Evolutionary conservation across 2,329 filamentous ascomycete species (phyloP).

Genomic region (Capronia epimyces): DNA sequence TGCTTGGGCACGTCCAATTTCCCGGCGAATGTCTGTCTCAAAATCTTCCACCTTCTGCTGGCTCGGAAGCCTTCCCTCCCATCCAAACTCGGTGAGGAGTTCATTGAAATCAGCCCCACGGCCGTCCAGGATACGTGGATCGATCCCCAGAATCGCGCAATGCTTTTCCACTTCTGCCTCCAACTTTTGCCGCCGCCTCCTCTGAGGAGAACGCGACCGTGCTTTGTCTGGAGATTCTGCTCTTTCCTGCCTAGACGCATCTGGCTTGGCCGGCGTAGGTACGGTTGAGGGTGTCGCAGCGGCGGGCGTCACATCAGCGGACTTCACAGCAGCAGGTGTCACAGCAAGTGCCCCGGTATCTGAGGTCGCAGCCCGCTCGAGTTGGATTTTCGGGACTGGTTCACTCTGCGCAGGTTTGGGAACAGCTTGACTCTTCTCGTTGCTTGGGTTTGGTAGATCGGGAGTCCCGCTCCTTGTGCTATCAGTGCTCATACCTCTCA

Average conservation of each 20-base stretch:
- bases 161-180: slow-evolving; percentile 74
- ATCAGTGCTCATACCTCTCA: slow-evolving; percentile 40
- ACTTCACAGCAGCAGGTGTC: slow-evolving; percentile 10
- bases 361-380: slow-evolving; percentile 35
- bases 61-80: slow-evolving; percentile 72
- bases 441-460: slow-evolving; percentile 32
- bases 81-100: slow-evolving; percentile 80
- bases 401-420: slow-evolving; percentile 31
- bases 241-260: slow-evolving; percentile 31
- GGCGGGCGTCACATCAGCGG: too few relatives aligned
- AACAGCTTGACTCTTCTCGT: slow-evolving; percentile 28
- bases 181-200: slow-evolving; percentile 56
- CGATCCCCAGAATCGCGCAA: slow-evolving; percentile 69
- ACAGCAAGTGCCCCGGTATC: slow-evolving; percentile 28
- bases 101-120: slow-evolving; percentile 74
- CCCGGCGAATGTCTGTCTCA: slow-evolving; percentile 75
- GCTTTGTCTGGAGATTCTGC: slow-evolving; percentile 36
- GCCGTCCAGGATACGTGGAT: slow-evolving; percentile 68
- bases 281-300: too few relatives aligned
- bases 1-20: slow-evolving; percentile 84
- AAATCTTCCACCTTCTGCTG: slow-evolving; percentile 72
- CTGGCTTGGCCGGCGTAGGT: slow-evolving; percentile 19
- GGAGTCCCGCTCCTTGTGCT: slow-evolving; percentile 30
- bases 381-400: slow-evolving; percentile 36
- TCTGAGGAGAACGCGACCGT: slow-evolving; percentile 39